phyloP scores from a whole-genome alignment of 2,329 filamentous ascomycete genomes.

The Aaosphaeria arxii region DNA sequence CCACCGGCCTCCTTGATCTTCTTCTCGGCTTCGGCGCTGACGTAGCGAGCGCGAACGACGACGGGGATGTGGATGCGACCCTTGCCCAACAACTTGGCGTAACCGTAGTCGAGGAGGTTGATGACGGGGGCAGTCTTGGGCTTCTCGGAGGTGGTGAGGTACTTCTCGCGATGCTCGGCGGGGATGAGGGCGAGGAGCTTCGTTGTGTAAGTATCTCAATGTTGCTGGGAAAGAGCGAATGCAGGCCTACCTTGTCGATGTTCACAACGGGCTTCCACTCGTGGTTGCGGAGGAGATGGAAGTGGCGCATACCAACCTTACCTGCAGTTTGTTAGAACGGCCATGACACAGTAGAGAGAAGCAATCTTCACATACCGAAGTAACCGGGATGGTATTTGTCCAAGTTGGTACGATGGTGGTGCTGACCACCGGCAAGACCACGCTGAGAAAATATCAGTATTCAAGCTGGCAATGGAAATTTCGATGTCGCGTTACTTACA shows the following conservation, averaged over 20 bases:
- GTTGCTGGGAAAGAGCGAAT: no score
- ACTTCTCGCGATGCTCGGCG: constrained; percentile 86
- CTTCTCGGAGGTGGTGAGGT: constrained; percentile 67
- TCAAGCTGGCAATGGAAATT: no score
- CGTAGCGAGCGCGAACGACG: constrained; percentile 91
- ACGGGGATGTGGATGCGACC: constrained; percentile 64
- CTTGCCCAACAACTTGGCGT: constrained; percentile 99
- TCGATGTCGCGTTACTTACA: background rate
- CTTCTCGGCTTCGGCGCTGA: constrained; percentile 93
- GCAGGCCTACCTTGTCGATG: constrained; percentile 68
- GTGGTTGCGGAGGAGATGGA: constrained; percentile 89
- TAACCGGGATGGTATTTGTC: constrained; percentile 63
- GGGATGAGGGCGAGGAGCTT: constrained; percentile 93
- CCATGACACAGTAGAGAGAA: no score
- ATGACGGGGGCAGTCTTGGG: constrained; percentile 94
- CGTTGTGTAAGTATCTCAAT: no score
- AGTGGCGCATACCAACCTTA: constrained; percentile 71
- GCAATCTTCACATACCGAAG: no score
- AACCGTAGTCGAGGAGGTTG: constrained; percentile 94
- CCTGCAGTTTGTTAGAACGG: constrained; percentile 50
- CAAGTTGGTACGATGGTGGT: constrained; percentile 94
- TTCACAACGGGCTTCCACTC: constrained; percentile 99
- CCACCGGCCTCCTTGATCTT: constrained; percentile 99
- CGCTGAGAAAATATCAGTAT: constrained; percentile 29
- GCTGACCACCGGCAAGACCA: constrained; percentile 89